Percentiles rank a stretch among this genome's conserved stretches.
Evolutionary conservation across 2,329 filamentous ascomycete genomes (phyloP).

Genomic region (Verticillium zaregamsianum): DNA sequence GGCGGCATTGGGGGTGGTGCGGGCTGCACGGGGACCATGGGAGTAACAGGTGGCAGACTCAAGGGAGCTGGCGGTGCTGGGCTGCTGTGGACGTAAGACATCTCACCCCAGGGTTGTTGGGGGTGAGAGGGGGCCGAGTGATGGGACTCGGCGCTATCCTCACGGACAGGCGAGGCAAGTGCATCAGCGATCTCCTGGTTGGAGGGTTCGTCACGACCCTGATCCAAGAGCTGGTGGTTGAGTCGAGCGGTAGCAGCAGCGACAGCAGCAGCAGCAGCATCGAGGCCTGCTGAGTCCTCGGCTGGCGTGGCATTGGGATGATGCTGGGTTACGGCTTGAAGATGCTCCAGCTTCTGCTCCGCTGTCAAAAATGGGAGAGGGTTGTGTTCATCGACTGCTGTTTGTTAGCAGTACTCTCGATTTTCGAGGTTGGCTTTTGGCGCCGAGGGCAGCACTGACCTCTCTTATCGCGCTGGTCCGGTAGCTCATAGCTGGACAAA

Average conservation of each 20-base stretch:
- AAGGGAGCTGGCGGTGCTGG: slow-evolving; percentile 2
- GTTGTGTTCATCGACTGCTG: slow-evolving; percentile 10
- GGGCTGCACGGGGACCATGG: not conserved
- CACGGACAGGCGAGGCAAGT: slow-evolving; percentile 4
- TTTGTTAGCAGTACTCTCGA: not conserved
- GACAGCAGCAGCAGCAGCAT: slow-evolving; percentile 49
- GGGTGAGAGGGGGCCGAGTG: slow-evolving; percentile 10
- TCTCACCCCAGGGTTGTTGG: slow-evolving; percentile 48
- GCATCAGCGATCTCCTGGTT: slow-evolving; percentile 9
- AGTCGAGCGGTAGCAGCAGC: slow-evolving; percentile 53
- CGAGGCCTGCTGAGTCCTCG: slow-evolving; percentile 45
- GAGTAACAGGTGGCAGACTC: slow-evolving; percentile 1
- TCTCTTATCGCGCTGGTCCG: slow-evolving; percentile 17
- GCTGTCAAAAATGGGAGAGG: slow-evolving; percentile 30
- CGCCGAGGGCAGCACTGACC: slow-evolving; percentile 13
- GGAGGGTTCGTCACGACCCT: slow-evolving; percentile 4
- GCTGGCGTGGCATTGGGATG: slow-evolving; percentile 26
- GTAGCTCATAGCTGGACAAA: not conserved
- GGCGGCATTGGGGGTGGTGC: slow-evolving; percentile 10
- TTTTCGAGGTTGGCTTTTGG: too few species aligned
- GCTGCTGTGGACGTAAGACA: slow-evolving; percentile 41
- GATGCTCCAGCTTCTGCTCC: slow-evolving; percentile 37
- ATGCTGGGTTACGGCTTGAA: slow-evolving; percentile 39
- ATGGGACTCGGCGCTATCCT: slow-evolving; percentile 8
- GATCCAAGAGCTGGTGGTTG: slow-evolving; percentile 42